Percentiles rank a stretch among this genome's conserved stretches.
phyloP scores from a whole-genome alignment of 345 rosid genomes.

The Citrus inodora region DNA sequence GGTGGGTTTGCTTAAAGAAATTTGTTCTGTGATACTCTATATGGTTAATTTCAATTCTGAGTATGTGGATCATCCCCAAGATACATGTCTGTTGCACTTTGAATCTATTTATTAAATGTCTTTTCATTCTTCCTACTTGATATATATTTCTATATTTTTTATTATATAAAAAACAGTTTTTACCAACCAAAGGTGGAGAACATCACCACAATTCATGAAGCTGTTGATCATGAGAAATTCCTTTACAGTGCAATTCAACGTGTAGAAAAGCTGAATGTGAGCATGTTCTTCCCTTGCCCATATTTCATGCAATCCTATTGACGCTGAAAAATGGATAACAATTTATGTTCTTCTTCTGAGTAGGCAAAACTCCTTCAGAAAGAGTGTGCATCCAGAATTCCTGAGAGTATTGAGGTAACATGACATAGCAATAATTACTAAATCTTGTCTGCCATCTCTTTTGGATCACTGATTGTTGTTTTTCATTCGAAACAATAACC shows the following conservation, averaged over 20 bases:
- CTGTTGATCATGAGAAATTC: constrained; percentile 2
- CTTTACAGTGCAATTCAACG: constrained; percentile 12
- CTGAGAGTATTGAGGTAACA: background rate
- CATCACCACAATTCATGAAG: constrained; percentile 16
- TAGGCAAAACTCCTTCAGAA: constrained; percentile 6
- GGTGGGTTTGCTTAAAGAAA: constrained; percentile 5
- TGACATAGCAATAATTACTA: background rate
- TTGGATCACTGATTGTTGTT: background rate
- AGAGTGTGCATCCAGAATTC: background rate
- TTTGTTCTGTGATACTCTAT: background rate
- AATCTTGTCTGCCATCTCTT: background rate
- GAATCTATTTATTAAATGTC: background rate
- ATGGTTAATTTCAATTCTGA: background rate
- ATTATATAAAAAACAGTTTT: constrained; percentile 9
- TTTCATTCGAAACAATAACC: too few species aligned
- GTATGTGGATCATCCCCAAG: background rate
- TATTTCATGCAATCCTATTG: background rate
- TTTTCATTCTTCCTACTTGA: background rate
- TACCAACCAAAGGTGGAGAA: constrained; percentile 16
- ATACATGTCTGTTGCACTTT: background rate
- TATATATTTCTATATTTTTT: too few species aligned
- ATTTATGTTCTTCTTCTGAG: background rate
- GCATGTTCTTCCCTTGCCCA: background rate
- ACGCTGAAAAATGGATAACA: background rate
- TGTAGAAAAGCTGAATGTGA: constrained; percentile 24